Base-by-base conservation (phyloP, 1,139 yeast genomes). In the Sporopachydermia cereana region DNA sequence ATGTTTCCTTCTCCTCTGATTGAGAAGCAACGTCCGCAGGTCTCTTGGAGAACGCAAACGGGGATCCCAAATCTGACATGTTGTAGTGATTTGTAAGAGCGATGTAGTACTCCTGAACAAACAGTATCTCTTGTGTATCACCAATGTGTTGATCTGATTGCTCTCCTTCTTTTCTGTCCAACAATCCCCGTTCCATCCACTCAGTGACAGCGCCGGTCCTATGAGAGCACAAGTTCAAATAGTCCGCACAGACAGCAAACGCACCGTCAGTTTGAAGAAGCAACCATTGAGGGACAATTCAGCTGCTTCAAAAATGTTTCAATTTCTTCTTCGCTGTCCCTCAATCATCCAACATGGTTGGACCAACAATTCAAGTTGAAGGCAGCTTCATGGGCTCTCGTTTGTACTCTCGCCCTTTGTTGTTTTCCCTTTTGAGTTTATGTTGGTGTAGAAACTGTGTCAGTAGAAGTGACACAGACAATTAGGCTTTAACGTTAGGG, bases 31-130 rank as follows among this genome's bases (percentile, higher is more conserved):
- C n/a, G n/a, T n/a, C n/a, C n/a, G n/a, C n/a, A n/a, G n/a, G 18
- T 34, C 17, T 34, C 20, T 21, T 20, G 17, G 22, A 7, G 17
- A 16, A 34, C 9, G 39, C 39, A 34, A 34, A 34, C 39, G 39
- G 39, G 7, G 39, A 34, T 34, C 39, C 39, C n/a, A 34, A 34
- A 34, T 34, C 39, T n/a, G 39, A 34, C 39, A 34, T 34, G 22
- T 5, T 34, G 7, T 25, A 7, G 14, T 25, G 7, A 7, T 25
- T 7, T 25, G 29, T 14, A 25, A 25, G 29, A 25, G 14, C 14
- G 14, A 7, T 25, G 29, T 25, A 25, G 12, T 25, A 7, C 29
- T 14, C 12, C 12, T 25, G 29, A 14, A 25, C 14, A 25, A 25
- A 7, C 29, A 7, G 29, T 7, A 25, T 25, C 14, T 25, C 29